Evolutionary conservation across 257 asterid genomes (phyloP), one percentile per base, ranked within the genome.

Genomic region (Gardenia jasminoides): DNA sequence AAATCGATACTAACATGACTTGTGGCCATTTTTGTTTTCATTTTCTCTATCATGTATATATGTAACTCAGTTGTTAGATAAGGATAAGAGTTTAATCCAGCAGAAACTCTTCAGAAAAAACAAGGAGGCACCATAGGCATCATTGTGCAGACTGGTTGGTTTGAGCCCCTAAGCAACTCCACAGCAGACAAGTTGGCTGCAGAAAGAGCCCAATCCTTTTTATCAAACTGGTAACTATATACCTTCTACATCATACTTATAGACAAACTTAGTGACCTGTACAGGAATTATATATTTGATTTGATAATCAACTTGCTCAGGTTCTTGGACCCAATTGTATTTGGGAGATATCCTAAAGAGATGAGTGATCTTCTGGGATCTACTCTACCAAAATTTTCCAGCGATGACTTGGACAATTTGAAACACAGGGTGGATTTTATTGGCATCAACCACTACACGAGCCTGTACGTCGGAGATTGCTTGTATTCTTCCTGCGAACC

Each of bases 391-490:
- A 59, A 4, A 24, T 84, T 84, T 77, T 84, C 85, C 7, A 50
- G 48, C 33, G 68, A 79, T 66, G 83, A 84, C 31, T 17, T 79
- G 73, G 78, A 79, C 67, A 77, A 72, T 68, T 80, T 84, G 52
- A 59, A 79, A 47, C 72, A 73, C n/a, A 80, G 85, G 70, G 36
- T 79, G 20, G 84, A 82, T 79, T 82, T 84, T 65, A 76, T 84
- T 41, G 83, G 83, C 48, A 31, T 84, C 47, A 84, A 84, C 68
- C 85, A 82, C 78, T 84, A 84, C 67, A 65, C 61, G 11, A 80
- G 80, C 67, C 65, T 66, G 47, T 84, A 84, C 50, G 74, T 76
- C 12, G 78, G 80, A 81, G 88, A 84, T 54, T 84, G 88, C 67
- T 82, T 82, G 80, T 72, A 71, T 70, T 71, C 84, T 13, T 30